Percentiles rank a stretch among this genome's conserved stretches.
Evolutionary conservation across 2,329 filamentous ascomycete genomes (phyloP).

Genomic region (Fusarium veterinarium): DNA sequence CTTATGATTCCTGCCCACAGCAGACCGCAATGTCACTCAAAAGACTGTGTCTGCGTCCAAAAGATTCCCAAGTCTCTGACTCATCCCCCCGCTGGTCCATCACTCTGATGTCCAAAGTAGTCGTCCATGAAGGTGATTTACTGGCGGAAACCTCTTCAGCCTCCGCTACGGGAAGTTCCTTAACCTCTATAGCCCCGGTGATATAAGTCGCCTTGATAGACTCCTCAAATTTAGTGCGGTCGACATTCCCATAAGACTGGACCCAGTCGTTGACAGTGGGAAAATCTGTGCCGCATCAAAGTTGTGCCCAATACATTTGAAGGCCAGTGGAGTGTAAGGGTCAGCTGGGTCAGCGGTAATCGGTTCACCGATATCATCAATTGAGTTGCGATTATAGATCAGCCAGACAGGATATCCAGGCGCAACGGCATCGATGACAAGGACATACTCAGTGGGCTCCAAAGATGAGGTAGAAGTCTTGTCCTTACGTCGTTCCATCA

Average conservation of each 20-base stretch:
- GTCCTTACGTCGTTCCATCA: no score
- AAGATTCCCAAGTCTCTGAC: not conserved
- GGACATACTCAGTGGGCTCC: no score
- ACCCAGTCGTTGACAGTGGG: not conserved
- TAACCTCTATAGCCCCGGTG: rapidly evolving
- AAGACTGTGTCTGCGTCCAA: not conserved
- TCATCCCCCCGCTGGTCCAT: not conserved
- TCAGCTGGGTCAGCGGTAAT: no score
- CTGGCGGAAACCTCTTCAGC: not conserved
- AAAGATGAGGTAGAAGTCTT: no score
- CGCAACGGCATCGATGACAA: not conserved
- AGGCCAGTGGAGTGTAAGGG: not conserved
- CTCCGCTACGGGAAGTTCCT: rapidly evolving
- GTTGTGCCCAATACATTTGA: not conserved
- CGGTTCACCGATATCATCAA: no score
- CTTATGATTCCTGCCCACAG: rapidly evolving
- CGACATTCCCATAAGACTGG: not conserved
- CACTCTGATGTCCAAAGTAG: not conserved
- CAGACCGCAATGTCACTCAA: not conserved
- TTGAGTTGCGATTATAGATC: not conserved
- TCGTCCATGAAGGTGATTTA: not conserved
- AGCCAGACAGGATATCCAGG: not conserved
- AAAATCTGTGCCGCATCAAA: not conserved
- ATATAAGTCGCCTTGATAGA: not conserved
- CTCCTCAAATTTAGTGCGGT: not conserved